A percentile compares a stretch with the other conserved stretches of the same genome.
phyloP scores from a whole-genome alignment of 495 filamentous ascomycete genomes.

The Hyaloscypha variabilis region DNA sequence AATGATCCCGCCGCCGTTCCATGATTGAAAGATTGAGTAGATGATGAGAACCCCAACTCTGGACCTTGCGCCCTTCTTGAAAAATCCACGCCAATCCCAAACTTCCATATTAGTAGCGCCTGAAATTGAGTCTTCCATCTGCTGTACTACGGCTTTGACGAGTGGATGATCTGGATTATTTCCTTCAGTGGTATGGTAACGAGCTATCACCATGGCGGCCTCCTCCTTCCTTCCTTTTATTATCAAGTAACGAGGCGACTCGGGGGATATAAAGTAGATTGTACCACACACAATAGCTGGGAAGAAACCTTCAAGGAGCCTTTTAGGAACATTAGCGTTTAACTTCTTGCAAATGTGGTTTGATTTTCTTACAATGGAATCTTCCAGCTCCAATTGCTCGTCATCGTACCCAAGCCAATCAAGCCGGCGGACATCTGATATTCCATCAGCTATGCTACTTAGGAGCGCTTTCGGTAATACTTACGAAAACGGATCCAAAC shows the following conservation, averaged over 20 bases:
- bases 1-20: constrained; percentile 48
- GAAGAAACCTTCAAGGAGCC: constrained; percentile 42
- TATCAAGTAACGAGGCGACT: constrained; percentile 46
- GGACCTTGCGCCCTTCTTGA: constrained; percentile 38
- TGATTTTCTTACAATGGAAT: no score
- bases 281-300: constrained; percentile 42
- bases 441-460: no score
- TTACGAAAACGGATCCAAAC: constrained; percentile 37
- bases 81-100: constrained; percentile 46
- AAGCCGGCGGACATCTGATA: constrained; percentile 24
- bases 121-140: constrained; percentile 46
- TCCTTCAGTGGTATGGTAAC: constrained; percentile 42
- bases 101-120: constrained; percentile 34
- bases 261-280: constrained; percentile 42
- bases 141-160: constrained; percentile 40
- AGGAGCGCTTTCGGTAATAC: no score
- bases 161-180: constrained; percentile 40
- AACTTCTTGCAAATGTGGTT: not conserved
- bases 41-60: constrained; percentile 41
- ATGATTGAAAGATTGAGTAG: constrained; percentile 48
- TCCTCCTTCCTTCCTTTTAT: constrained; percentile 40
- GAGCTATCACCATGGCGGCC: constrained; percentile 40
- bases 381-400: no score
- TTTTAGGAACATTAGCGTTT: no score
- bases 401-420: constrained; percentile 18